Base-by-base conservation (phyloP, 1,284 basidiomycete genomes). In the Cerrena zonata region DNA sequence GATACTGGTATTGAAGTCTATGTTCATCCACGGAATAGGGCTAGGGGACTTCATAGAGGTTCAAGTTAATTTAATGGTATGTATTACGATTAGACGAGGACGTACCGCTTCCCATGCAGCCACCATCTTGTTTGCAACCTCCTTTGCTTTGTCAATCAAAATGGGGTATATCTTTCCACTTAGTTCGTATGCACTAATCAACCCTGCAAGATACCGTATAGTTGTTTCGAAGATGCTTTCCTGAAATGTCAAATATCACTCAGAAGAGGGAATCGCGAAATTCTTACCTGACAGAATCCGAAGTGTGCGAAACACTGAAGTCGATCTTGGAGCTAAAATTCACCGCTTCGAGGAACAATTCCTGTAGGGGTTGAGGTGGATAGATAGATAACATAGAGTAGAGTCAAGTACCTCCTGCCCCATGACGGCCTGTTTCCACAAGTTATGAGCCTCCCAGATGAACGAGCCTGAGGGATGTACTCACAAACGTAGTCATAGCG, bases 141-240 rank as follows among this genome's bases (percentile, higher is more conserved):
- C 71, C 62, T 80, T 76, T 0, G 90, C 86, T 59, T 85, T 82
- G 19, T 78, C 65, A 2, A 89, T 67, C 36, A 89, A 69, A 10
- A 70, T 62, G 0, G 70, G 67, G 54, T 77, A 69, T 49, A 79
- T 61, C 61, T 80, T 66, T 7, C 81, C 82, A 42, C 82, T 87
- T 21, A 96, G 76, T 63, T 95, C 92, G 64, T 89, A 94, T 1
- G 92, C 85, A 44, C 86, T 87, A 23, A 96, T 65, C 30, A 84
- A 67, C 3, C 82, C 81, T 7, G 75, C 85, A 2, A 86, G 63
- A 75, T 79, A 93, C 15, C 93, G 87, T 55, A 96, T 96, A 0
- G 84, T 89, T 0, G 89, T 92, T 70, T 95, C 93, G 62, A 95
- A 95, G 2, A 92, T 74, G 48, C 87, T 86, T 54, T n/a, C n/a